A percentile compares a stretch with the other conserved stretches of the same genome.
Conservation (phyloP, 176 grass and related monocot species). For the Olyra latifolia region DNA sequence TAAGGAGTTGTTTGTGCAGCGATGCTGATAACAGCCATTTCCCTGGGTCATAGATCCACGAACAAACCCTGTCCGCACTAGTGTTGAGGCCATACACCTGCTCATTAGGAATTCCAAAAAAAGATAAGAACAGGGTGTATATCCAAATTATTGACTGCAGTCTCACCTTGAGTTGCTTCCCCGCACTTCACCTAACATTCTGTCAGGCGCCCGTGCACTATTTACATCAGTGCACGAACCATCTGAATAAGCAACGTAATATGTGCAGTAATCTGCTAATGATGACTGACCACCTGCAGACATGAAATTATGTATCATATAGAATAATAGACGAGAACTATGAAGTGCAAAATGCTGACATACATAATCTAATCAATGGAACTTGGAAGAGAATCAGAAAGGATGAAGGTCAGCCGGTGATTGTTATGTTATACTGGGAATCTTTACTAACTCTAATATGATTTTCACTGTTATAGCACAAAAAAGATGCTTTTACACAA, state of each 20-base stretch:
- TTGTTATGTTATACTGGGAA: not conserved
- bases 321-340: constrained; percentile 8
- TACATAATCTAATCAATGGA: not conserved
- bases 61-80: constrained; percentile 98
- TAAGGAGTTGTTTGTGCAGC: constrained; percentile 78
- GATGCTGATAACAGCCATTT: constrained; percentile 99
- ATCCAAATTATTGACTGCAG: not conserved
- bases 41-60: constrained; percentile 98
- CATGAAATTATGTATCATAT: constrained; percentile 21
- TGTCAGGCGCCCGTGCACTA: constrained; percentile 89
- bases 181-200: constrained; percentile 96
- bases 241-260: constrained; percentile 99
- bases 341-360: not conserved
- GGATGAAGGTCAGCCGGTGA: not conserved
- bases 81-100: constrained; percentile 96
- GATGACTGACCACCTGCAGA: constrained; percentile 91
- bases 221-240: constrained; percentile 96
- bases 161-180: constrained; percentile 91
- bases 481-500: not conserved
- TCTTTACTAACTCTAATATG: not conserved
- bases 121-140: not conserved
- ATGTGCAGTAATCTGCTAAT: constrained; percentile 99
- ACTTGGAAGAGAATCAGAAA: constrained; percentile 6
- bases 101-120: constrained; percentile 13
- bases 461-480: not conserved